These are phyloP conservation scores for Colletotrichum plurivorum DNA, from an alignment of 2,329 filamentous ascomycete species.

Conservation along the genomic window DNA sequence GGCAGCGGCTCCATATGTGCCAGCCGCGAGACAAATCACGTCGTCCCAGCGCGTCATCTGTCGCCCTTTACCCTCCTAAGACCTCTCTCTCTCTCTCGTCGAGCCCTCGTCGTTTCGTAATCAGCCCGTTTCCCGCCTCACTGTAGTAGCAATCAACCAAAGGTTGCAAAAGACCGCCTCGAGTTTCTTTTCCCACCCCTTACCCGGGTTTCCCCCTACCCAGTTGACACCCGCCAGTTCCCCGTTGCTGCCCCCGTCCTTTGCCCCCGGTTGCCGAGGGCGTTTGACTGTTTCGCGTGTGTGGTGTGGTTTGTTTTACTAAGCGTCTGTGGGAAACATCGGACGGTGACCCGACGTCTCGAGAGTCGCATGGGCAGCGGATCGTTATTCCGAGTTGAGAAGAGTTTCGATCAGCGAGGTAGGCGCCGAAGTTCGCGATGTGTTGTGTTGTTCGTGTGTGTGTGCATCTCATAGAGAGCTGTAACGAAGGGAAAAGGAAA, in stretches of 20 bases:
- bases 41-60: not conserved
- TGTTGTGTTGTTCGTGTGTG: not conserved
- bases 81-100: not conserved
- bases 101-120: constrained; percentile 6
- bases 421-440: not conserved
- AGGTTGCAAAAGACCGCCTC: constrained; percentile 30
- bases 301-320: constrained; percentile 20
- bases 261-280: not conserved
- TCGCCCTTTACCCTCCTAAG: not conserved
- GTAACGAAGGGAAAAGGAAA: constrained; percentile 27
- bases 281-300: constrained; percentile 13
- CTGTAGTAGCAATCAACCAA: constrained; percentile 9
- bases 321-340: constrained; percentile 24
- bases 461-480: constrained; percentile 14
- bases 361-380: not conserved
- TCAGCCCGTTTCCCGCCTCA: constrained; percentile 6
- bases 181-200: not conserved
- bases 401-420: not conserved
- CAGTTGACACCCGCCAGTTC: constrained; percentile 3
- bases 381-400: not conserved
- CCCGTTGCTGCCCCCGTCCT: not conserved
- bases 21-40: constrained; percentile 5
- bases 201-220: not conserved
- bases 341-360: constrained; percentile 15
- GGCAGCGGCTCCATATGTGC: constrained; percentile 17